phyloP scores from a whole-genome alignment of 805 yeast species.

The Candida chilensis region DNA sequence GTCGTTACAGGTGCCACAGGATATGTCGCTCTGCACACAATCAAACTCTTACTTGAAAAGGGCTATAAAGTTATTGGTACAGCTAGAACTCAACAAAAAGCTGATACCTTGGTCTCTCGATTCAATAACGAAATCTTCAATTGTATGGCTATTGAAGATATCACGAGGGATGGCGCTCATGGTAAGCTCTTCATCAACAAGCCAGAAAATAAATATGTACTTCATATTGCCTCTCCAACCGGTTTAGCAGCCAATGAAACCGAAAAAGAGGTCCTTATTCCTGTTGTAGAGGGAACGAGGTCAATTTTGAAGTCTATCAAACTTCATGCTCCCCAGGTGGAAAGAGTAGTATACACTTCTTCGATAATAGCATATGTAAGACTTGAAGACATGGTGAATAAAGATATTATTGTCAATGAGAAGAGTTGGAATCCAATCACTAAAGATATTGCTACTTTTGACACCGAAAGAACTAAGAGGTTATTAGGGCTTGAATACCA shows the following conservation, averaged over 20 bases:
- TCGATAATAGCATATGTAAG: conserved; percentile 37
- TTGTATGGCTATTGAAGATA: conserved; percentile 34
- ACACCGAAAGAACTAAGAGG: too few species aligned
- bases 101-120: conserved; percentile 5
- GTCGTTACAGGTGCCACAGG: conserved; percentile 44
- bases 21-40: conserved; percentile 35
- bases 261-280: conserved; percentile 36
- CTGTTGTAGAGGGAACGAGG: conserved; percentile 48
- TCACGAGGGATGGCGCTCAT: too few species aligned
- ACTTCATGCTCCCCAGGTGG: conserved; percentile 24
- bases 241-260: conserved; percentile 26
- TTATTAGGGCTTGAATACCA: too few species aligned
- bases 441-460: too few species aligned
- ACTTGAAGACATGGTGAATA: conserved; percentile 21
- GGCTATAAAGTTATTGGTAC: conserved; percentile 35
- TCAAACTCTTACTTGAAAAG: conserved; percentile 22
- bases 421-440: conserved; percentile 29
- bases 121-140: conserved; percentile 25
- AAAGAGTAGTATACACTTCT: conserved; percentile 44
- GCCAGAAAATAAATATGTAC: conserved; percentile 41
- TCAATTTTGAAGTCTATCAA: conserved; percentile 41
- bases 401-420: conserved; percentile 27
- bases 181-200: conserved; percentile 32
- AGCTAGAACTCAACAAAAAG: conserved; percentile 30
- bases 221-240: conserved; percentile 59